Base-by-base conservation (phyloP, 768 basidiomycete genomes). In the Mycena rebaudengoi region DNA sequence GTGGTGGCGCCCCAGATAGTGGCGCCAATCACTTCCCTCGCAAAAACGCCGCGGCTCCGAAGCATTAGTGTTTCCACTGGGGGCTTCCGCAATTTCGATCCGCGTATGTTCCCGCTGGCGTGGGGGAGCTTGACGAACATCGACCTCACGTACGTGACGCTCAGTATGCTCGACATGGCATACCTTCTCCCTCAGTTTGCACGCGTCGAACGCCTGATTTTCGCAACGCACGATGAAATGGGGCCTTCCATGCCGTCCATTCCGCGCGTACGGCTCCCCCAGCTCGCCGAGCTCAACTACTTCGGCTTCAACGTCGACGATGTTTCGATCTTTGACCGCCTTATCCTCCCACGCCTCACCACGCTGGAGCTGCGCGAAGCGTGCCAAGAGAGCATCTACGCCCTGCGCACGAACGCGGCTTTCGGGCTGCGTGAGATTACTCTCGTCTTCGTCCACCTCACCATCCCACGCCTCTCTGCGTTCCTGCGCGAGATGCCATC, bases 401-500 rank as follows among this genome's bases (percentile, higher is more conserved):
- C 6, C 13, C n/a, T 53, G 33, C 23, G 7, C 21, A 2, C 21
- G 0, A 18, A 25, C 25, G 25, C 51, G 7, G 2, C 39, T 3
- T 53, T 53, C 44, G 33, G 43, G 30, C 60, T 61, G 2, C 33
- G 20, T 5, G 14, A 28, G 2, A 18, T 61, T 10, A 18, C 3
- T 1, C 33, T 53, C 23, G 7, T 10, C 5, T 46, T 46, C 51
- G 12, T 39, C 16, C n/a, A 4, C 43, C 43, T 61, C 16, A 20
- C 41, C 7, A 13, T 53, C 26, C 30, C 43, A 1, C 26, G 25
- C 16, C n/a, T 61, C 18, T 53, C 33, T 21, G 2, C 6, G 1
- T 53, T 61, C 26, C 26, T 61, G 14, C 51, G 33, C 28, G 21
- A 33, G 12, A 61, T 61, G 60, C 50, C 50, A 1, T 45, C 43